Evolutionary conservation across 2,329 filamentous ascomycete genomes (phyloP).

Genomic region (Ophiostoma pallidulum): DNA sequence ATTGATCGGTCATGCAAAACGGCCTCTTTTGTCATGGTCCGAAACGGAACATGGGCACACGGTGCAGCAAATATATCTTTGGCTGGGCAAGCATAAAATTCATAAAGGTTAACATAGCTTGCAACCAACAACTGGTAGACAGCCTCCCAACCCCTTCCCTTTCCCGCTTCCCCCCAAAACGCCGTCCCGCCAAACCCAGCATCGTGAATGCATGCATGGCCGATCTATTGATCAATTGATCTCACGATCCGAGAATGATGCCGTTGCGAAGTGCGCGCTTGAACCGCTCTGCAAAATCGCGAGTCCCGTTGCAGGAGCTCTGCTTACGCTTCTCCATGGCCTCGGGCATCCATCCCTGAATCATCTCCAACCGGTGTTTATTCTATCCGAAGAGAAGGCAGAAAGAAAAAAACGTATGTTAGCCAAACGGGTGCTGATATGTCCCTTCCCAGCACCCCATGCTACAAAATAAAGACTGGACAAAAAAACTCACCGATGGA

Average conservation of each 20-base stretch:
- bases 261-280: constrained; percentile 36
- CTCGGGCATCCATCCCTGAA: constrained; percentile 51
- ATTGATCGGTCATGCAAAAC: too few species aligned
- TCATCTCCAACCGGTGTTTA: constrained; percentile 54
- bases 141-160: too few species aligned
- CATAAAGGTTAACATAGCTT: too few species aligned
- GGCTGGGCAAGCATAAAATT: too few species aligned
- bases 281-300: constrained; percentile 44
- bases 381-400: constrained; percentile 31
- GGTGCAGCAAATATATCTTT: too few species aligned
- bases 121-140: too few species aligned
- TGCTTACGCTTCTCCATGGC: constrained; percentile 43
- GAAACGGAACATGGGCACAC: too few species aligned
- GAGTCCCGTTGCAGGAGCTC: constrained; percentile 45
- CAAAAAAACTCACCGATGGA: constrained; percentile 48
- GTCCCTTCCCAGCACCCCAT: too few species aligned
- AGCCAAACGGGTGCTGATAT: too few species aligned
- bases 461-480: not conserved
- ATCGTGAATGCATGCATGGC: not conserved
- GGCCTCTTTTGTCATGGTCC: too few species aligned
- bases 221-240: constrained; percentile 8
- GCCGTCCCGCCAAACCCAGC: too few species aligned
- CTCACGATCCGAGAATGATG: constrained; percentile 20
- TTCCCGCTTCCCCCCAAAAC: too few species aligned
- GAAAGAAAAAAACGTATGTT: not conserved